Conservation (phyloP, 305 asterid genomes). For the Solanum aculeatissimum region DNA sequence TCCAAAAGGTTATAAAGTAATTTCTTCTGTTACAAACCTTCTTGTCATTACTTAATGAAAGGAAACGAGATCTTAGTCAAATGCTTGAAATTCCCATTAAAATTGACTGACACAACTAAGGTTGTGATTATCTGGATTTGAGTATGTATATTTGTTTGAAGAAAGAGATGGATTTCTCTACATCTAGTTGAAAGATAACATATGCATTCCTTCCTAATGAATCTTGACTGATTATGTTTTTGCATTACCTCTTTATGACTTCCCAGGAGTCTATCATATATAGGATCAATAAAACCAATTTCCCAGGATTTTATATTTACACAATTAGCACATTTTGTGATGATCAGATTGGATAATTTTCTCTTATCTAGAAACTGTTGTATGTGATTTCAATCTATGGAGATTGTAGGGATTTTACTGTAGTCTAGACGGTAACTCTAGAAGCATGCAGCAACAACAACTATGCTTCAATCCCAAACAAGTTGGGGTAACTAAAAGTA, state of each 20-base stretch:
- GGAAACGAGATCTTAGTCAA: background rate
- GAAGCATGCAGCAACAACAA: background rate
- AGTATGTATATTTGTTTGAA: background rate
- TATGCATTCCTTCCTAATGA: background rate
- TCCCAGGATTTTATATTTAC: background rate
- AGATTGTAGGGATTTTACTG: background rate
- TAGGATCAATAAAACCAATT: background rate
- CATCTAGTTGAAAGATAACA: background rate
- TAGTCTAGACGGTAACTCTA: background rate
- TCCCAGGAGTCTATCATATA: background rate
- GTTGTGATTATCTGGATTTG: background rate
- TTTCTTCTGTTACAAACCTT: background rate
- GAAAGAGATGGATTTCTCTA: background rate
- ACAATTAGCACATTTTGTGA: background rate
- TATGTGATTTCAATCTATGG: background rate
- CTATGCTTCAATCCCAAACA: background rate
- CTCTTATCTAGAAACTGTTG: background rate
- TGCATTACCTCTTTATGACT: background rate
- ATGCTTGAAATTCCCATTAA: background rate
- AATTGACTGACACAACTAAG: background rate
- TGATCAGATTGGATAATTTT: background rate
- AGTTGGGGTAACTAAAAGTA: background rate
- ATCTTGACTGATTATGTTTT: background rate
- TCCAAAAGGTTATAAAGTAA: background rate
- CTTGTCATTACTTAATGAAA: background rate